phyloP scores from a whole-genome alignment of 2,329 filamentous ascomycete genomes.

The Anisogramma anomala region DNA sequence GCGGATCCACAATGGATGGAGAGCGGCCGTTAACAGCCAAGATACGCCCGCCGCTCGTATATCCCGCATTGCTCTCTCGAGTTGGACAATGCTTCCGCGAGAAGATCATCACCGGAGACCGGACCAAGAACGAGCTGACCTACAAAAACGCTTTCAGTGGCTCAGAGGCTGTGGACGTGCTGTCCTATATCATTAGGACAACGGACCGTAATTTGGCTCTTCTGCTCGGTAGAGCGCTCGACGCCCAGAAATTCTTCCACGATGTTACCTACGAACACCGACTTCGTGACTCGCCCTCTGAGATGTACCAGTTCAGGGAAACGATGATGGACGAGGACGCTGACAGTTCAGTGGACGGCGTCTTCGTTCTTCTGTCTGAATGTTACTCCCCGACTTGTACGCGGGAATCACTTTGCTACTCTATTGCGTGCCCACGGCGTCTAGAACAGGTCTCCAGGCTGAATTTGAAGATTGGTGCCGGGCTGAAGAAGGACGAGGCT shows the following conservation, averaged over 20 bases:
- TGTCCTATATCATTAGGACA: slow-evolving; percentile 94
- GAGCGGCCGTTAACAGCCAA: slow-evolving; percentile 47
- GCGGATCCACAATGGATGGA: slow-evolving; percentile 40
- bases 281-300: slow-evolving; percentile 80
- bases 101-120: slow-evolving; percentile 72
- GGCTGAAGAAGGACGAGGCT: slow-evolving; percentile 56
- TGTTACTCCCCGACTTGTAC: slow-evolving; percentile 98
- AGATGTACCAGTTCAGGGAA: slow-evolving; percentile 96
- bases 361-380: slow-evolving; percentile 91
- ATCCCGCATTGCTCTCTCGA: slow-evolving; percentile 84
- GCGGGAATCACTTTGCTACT: slow-evolving; percentile 89
- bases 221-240: slow-evolving; percentile 77
- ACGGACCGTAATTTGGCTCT: slow-evolving; percentile 90
- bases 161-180: slow-evolving; percentile 86
- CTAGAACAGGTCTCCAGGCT: slow-evolving; percentile 89
- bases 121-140: slow-evolving; percentile 90
- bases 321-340: slow-evolving; percentile 77
- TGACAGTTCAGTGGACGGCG: slow-evolving; percentile 73
- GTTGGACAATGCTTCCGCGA: slow-evolving; percentile 89
- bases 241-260: slow-evolving; percentile 98
- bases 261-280: slow-evolving; percentile 97
- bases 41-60: slow-evolving; percentile 73
- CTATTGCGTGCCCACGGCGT: slow-evolving; percentile 86
- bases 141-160: slow-evolving; percentile 98
- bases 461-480: slow-evolving; percentile 86